Conservation (phyloP, 768 basidiomycete species). For the Kondoa subrosea region DNA sequence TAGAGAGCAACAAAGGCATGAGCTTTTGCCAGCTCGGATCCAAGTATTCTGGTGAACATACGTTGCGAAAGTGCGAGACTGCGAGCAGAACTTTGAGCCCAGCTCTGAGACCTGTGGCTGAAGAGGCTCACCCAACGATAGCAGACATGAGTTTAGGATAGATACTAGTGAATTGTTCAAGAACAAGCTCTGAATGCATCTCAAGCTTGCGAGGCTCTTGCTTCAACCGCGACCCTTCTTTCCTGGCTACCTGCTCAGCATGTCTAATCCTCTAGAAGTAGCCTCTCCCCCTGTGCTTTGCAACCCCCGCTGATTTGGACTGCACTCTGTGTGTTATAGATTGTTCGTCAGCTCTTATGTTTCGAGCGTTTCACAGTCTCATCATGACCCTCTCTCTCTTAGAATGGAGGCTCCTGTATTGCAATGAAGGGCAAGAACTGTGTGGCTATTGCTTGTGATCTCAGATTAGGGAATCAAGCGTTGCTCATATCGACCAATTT, state of each 20-base stretch:
- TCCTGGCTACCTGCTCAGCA: background rate
- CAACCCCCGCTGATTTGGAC: too few relatives aligned
- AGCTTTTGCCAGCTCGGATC: too few relatives aligned
- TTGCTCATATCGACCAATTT: constrained; percentile 78
- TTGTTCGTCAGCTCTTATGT: background rate
- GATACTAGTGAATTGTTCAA: too few relatives aligned
- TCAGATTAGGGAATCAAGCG: constrained; percentile 74
- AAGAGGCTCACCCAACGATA: background rate
- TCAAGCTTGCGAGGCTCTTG: background rate
- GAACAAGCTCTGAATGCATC: background rate
- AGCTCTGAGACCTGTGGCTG: background rate
- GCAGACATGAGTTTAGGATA: background rate
- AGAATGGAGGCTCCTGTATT: constrained; percentile 91
- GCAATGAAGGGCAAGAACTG: constrained; percentile 99
- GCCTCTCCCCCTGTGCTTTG: too few relatives aligned
- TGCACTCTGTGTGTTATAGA: too few relatives aligned
- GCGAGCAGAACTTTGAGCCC: background rate
- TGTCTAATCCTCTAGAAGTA: background rate
- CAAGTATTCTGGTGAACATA: background rate
- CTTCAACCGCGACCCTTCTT: background rate
- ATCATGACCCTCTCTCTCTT: background rate
- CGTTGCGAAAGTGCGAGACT: background rate
- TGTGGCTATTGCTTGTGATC: constrained; percentile 91
- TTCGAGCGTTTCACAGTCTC: background rate
- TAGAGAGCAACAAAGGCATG: background rate